Base-by-base conservation (phyloP, 1,139 yeast genomes). In the Hemisphaericaspora xylanilytica region DNA sequence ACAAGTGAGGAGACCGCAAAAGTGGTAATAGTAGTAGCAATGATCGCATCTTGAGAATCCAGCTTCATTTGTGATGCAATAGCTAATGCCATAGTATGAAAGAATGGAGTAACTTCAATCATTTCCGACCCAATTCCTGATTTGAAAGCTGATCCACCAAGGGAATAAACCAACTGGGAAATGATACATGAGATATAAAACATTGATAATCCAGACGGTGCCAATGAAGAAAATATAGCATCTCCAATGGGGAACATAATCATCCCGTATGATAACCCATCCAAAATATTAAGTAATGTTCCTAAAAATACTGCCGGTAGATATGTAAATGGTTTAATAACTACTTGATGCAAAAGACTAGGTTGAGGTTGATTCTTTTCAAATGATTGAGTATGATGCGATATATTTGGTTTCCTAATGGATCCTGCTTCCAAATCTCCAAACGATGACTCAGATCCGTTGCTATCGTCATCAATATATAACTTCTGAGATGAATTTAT, bases 61-160 rank as follows among this genome's bases (percentile, higher is more conserved):
- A 68, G 76, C 2, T 81, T 80, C 56, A 85, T 66, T 20, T 79
- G 75, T 4, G 61, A 59, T 54, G 81, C 66, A 33, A 92, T 81
- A 4, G 84, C 71, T 17, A 78, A 67, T 0, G 97, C 97, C 96
- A 92, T 90, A 3, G 95, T 77, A 56, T 92, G 98, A 69, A 92
- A 92, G 59, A 92, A 92, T 1, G 98, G 98, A 1, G 97, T 95
- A 15, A 92, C 90, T 61, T 92, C 98, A 49, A 92, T 92, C 98
- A 92, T 92, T 64, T 92, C 98, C 3, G 96, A 86, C 0, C 98
- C 98, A 36, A 90, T 82, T 8, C 96, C 96, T 7, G 92, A 77
- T 46, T 79, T 80, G 63, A 92, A 92, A 4, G 88, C 85, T 10
- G 96, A 86, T 2, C 95, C 95, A 14, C 98, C 98, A 21, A 85